Percentiles rank a stretch among this genome's conserved stretches.
These are phyloP conservation scores for Artemisia tridentata DNA, from an alignment of 129 eudicot genomes.

Conservation along the genomic window DNA sequence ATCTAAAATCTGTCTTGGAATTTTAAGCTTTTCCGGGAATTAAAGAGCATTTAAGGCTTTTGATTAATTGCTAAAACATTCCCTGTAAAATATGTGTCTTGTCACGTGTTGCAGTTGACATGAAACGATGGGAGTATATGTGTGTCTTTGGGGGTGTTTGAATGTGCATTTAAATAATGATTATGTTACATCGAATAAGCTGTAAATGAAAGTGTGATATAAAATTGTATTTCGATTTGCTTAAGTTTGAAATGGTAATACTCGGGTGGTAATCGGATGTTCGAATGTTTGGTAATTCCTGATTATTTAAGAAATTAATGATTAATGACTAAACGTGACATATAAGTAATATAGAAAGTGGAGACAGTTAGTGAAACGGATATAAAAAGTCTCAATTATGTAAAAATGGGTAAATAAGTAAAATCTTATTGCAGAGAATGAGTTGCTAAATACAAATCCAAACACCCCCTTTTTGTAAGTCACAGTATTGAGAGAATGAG, in stretches of 20 bases:
- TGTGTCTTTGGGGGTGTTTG: neutral
- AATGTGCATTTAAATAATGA: neutral
- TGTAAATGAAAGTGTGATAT: neutral
- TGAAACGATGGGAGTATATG: neutral
- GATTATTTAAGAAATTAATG: neutral
- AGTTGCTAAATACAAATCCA: no score
- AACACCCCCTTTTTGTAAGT: no score
- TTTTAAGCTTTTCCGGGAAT: neutral
- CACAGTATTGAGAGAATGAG: no score
- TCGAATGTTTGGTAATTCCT: neutral
- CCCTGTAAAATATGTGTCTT: neutral
- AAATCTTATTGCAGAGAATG: no score
- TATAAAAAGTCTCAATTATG: neutral
- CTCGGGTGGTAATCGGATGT: neutral
- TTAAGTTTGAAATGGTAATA: neutral
- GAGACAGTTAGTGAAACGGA: neutral
- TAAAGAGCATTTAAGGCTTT: neutral
- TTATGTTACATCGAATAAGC: neutral
- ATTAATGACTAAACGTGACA: neutral
- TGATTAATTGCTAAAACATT: constrained; percentile 2
- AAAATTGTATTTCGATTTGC: neutral
- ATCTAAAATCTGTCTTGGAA: neutral
- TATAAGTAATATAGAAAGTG: neutral
- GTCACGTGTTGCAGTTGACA: neutral
- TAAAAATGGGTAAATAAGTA: no score